phyloP scores from a whole-genome alignment of 2,329 filamentous ascomycete species.

The Diaporthe ampelina region DNA sequence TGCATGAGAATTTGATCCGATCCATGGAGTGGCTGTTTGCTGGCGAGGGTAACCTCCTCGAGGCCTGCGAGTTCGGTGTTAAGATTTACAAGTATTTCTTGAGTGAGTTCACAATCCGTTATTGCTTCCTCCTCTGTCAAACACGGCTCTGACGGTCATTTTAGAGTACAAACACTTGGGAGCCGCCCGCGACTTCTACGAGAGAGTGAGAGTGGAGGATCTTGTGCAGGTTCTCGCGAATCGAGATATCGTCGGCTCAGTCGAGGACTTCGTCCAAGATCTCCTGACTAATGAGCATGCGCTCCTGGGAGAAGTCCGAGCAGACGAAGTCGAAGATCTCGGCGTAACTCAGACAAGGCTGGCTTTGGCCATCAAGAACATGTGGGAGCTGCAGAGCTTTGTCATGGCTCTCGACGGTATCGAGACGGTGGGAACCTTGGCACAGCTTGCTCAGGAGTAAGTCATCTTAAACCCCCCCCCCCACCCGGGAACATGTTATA shows the following conservation, averaged over 20 bases:
- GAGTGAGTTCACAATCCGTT: slow-evolving; percentile 69
- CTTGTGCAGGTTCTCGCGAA: slow-evolving; percentile 60
- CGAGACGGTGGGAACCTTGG: slow-evolving; percentile 74
- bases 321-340: slow-evolving; percentile 49
- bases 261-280: slow-evolving; percentile 58
- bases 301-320: slow-evolving; percentile 43
- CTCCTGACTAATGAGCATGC: slow-evolving; percentile 48
- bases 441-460: slow-evolving; percentile 66
- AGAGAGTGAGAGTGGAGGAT: slow-evolving; percentile 63
- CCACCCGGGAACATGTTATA: too few relatives aligned
- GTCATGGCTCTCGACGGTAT: slow-evolving; percentile 76
- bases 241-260: slow-evolving; percentile 55
- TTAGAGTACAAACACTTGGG: slow-evolving; percentile 65
- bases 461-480: slow-evolving; percentile 47
- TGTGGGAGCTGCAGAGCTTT: slow-evolving; percentile 78
- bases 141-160: slow-evolving; percentile 42
- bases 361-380: slow-evolving; percentile 55
- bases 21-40: slow-evolving; percentile 88
- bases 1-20: slow-evolving; percentile 74
- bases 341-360: slow-evolving; percentile 65
- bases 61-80: slow-evolving; percentile 63
- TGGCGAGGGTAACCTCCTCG: slow-evolving; percentile 65
- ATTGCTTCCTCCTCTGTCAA: slow-evolving; percentile 37
- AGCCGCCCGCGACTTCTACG: slow-evolving; percentile 67
- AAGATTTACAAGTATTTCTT: slow-evolving; percentile 87